Percentiles rank a stretch among this genome's conserved stretches.
Evolutionary conservation across 805 yeast species (phyloP).

Genomic region (Saturnispora besseyi): DNA sequence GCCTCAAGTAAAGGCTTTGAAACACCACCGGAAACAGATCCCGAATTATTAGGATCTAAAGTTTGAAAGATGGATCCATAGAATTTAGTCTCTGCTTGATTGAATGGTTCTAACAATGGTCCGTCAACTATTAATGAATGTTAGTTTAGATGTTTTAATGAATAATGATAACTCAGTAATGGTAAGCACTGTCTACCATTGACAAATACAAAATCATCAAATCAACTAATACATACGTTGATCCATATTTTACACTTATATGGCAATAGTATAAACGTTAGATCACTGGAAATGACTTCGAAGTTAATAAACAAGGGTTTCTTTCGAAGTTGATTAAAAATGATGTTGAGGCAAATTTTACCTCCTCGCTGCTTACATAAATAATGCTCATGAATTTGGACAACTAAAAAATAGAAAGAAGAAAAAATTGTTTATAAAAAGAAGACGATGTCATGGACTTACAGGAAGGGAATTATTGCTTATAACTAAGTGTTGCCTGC

Average conservation of each 20-base stretch:
- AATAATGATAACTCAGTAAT: no score
- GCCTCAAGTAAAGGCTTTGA: slow-evolving; percentile 78
- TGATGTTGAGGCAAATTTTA: not conserved
- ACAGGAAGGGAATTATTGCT: no score
- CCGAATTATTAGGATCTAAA: slow-evolving; percentile 70
- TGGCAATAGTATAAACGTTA: not conserved
- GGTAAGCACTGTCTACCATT: not conserved
- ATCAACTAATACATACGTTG: slow-evolving; percentile 3
- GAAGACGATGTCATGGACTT: no score
- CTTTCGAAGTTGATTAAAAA: not conserved
- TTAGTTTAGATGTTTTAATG: slow-evolving; percentile 1
- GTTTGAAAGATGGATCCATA: slow-evolving; percentile 71
- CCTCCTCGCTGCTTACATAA: not conserved
- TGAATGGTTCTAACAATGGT: slow-evolving; percentile 30
- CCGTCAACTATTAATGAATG: slow-evolving; percentile 7
- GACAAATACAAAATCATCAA: not conserved
- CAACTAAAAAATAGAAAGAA: not conserved
- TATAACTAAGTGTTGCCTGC: no score
- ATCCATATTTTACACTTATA: slow-evolving; percentile 1
- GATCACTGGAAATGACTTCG: not conserved
- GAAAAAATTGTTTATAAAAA: no score
- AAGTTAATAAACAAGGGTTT: not conserved
- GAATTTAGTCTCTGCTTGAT: slow-evolving; percentile 68
- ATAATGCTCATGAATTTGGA: not conserved
- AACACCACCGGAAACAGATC: slow-evolving; percentile 80